Percentiles rank a stretch among this genome's conserved stretches.
These are phyloP conservation scores for Paratinospora sagittata DNA, from an alignment of 164 flowering plant species.

Conservation along the genomic window DNA sequence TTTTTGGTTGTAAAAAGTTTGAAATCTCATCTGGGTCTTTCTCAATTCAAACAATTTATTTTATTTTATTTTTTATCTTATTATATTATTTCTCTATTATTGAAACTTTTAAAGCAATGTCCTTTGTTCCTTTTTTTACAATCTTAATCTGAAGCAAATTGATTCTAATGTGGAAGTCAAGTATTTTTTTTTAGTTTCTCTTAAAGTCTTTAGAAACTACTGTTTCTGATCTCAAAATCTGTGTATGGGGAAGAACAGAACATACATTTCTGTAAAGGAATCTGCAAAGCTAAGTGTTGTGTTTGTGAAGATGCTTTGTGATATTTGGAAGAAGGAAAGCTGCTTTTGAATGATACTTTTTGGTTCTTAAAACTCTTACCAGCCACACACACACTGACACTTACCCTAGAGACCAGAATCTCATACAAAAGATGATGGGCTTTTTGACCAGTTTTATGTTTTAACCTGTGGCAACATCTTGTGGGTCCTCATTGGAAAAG, in stretches of 20 bases:
- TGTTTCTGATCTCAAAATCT: conserved; percentile 16
- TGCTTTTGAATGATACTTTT: conserved; percentile 34
- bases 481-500: conserved; percentile 14
- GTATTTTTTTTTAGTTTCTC: too few relatives aligned
- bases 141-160: conserved; percentile 26
- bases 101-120: conserved; percentile 18
- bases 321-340: conserved; percentile 31
- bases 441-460: conserved; percentile 31
- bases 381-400: background rate
- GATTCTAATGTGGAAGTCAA: too few relatives aligned
- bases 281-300: background rate
- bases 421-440: conserved; percentile 42
- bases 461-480: conserved; percentile 18
- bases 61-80: background rate
- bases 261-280: conserved; percentile 6
- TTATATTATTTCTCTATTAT: conserved; percentile 8
- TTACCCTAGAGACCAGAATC: conserved; percentile 27
- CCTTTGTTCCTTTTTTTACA: conserved; percentile 22
- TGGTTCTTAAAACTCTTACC: conserved; percentile 6
- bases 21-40: conserved; percentile 17
- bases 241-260: conserved; percentile 5
- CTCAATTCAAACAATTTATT: background rate
- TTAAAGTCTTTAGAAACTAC: conserved; percentile 12
- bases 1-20: conserved; percentile 9
- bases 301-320: conserved; percentile 11